Evolutionary conservation across 208 protist species (phyloP).

Genomic region (Acanthamoeba sp.): DNA sequence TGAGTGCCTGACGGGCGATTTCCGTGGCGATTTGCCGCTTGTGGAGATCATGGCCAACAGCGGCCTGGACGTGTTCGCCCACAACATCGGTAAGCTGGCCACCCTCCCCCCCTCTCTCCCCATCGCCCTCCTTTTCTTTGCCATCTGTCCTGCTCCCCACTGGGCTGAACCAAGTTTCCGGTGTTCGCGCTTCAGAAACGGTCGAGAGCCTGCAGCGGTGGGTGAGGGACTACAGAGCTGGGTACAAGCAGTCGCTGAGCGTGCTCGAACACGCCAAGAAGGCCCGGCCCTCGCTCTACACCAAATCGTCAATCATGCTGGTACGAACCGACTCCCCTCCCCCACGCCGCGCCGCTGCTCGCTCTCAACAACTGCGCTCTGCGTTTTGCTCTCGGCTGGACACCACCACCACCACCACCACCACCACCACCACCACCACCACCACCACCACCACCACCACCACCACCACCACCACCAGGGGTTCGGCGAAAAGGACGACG

Average conservation of each 20-base stretch:
- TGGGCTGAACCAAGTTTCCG: background rate
- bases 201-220: constrained; percentile 75
- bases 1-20: constrained; percentile 98
- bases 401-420: too few species aligned
- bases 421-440: too few species aligned
- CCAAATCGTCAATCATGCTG: constrained; percentile 99
- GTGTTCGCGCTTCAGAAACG: constrained; percentile 48
- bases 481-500: constrained; percentile 96
- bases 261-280: constrained; percentile 94
- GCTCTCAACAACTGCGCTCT: too few species aligned
- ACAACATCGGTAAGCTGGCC: constrained; percentile 99
- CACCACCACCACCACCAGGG: constrained; percentile 84
- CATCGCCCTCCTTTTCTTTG: too few species aligned
- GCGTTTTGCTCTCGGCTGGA: too few species aligned
- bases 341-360: too few species aligned
- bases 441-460: too few species aligned
- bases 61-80: constrained; percentile 98
- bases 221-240: constrained; percentile 96
- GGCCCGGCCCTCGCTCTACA: constrained; percentile 91
- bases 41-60: constrained; percentile 93
- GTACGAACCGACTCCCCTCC: constrained; percentile 2
- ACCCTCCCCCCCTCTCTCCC: background rate
- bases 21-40: constrained; percentile 93
- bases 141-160: background rate
- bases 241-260: constrained; percentile 96